A percentile compares a stretch with the other conserved stretches of the same genome.
Conservation (phyloP, 345 rosid genomes). For the Citrus cavaleriei region DNA sequence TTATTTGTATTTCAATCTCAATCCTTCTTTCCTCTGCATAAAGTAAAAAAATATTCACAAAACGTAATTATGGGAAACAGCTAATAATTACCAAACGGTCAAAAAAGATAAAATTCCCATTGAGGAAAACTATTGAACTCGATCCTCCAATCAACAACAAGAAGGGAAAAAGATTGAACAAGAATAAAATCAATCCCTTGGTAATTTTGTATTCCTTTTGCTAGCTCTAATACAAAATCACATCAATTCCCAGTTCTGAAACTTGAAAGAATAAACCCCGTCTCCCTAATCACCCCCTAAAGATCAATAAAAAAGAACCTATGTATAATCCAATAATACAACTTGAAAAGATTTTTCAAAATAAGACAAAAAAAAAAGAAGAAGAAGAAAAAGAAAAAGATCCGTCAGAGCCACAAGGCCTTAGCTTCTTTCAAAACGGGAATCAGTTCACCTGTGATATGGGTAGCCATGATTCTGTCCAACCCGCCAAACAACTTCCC, state of each 20-base stretch:
- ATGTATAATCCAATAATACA: background rate
- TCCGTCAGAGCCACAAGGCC: conserved; percentile 81
- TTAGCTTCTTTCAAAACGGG: conserved; percentile 87
- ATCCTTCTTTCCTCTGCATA: too few species aligned
- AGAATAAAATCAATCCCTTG: background rate
- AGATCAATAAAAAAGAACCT: background rate
- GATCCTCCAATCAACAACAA: background rate
- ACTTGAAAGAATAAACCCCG: background rate
- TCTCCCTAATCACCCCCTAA: background rate
- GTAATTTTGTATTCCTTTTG: too few species aligned
- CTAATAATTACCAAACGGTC: too few species aligned
- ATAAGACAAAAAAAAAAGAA: background rate
- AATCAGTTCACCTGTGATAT: conserved; percentile 79
- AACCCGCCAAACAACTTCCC: conserved; percentile 86
- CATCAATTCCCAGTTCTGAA: conserved; percentile 1
- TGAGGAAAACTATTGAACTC: too few species aligned
- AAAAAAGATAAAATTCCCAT: too few species aligned
- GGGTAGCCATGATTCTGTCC: conserved; percentile 91
- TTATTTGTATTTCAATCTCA: too few species aligned
- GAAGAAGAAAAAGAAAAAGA: background rate
- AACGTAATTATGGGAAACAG: too few species aligned
- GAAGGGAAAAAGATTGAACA: background rate
- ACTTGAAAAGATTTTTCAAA: background rate
- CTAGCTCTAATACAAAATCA: background rate
- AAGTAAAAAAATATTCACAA: too few species aligned